Conservation (phyloP, 805 yeast genomes). For the Candida wancherniae region DNA sequence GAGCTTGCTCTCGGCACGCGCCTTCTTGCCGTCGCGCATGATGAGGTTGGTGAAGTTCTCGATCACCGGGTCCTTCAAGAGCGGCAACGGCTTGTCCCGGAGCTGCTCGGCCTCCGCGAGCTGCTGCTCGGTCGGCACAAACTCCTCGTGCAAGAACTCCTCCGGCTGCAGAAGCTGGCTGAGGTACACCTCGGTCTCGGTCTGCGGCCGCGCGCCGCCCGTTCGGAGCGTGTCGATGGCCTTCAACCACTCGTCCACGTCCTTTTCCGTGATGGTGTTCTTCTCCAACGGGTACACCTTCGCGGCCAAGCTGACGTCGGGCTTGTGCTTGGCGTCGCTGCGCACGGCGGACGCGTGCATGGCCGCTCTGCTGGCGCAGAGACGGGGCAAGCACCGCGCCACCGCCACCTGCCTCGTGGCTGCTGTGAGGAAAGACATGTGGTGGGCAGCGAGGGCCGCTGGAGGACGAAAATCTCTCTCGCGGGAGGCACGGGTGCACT, state of each 20-base stretch:
- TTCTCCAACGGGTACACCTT: conserved; percentile 37
- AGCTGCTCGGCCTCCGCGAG: conserved; percentile 49
- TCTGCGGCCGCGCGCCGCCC: conserved; percentile 30
- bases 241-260: conserved; percentile 44
- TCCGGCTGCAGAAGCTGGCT: conserved; percentile 36
- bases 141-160: conserved; percentile 30
- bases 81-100: conserved; percentile 53
- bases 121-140: conserved; percentile 65
- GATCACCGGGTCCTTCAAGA: conserved; percentile 61
- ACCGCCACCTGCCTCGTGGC: too few species aligned
- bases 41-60: conserved; percentile 78
- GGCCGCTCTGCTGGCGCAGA: too few species aligned
- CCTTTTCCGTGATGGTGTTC: conserved; percentile 33
- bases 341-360: too few species aligned
- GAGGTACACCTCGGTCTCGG: conserved; percentile 35
- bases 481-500: too few species aligned
- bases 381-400: too few species aligned
- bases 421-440: too few species aligned
- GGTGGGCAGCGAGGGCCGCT: too few species aligned
- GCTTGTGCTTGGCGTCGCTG: conserved; percentile 4
- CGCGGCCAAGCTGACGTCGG: conserved; percentile 23
- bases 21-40: conserved; percentile 89
- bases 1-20: conserved; percentile 67
- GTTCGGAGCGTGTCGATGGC: conserved; percentile 39
- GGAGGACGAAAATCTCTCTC: too few species aligned